These are phyloP conservation scores for Salix caprea DNA, from an alignment of 345 rosid species.

Conservation along the genomic window DNA sequence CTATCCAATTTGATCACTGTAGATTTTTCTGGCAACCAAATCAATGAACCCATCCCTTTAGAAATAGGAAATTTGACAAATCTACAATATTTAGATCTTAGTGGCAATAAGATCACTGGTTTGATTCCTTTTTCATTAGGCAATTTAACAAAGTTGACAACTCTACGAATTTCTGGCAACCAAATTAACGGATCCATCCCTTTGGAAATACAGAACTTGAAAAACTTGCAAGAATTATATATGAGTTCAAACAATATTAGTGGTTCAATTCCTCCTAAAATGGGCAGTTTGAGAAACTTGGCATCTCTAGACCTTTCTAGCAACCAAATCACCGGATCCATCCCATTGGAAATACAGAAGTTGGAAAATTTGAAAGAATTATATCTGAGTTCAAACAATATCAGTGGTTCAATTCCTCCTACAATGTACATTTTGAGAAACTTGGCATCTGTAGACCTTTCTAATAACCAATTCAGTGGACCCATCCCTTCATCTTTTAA, in stretches of 20 bases:
- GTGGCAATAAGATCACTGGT: too few species aligned
- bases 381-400: not conserved
- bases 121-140: too few species aligned
- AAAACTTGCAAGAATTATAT: not conserved
- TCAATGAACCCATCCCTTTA: not conserved
- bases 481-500: not conserved
- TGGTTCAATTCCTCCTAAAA: not conserved
- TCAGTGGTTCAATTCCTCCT: not conserved
- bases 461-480: not conserved
- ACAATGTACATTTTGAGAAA: not conserved
- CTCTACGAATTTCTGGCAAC: not conserved
- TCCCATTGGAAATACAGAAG: not conserved
- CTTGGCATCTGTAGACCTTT: rapidly evolving
- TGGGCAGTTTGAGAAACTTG: not conserved
- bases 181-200: not conserved
- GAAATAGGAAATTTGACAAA: too few species aligned
- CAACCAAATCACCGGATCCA: too few species aligned
- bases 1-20: not conserved
- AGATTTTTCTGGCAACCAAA: not conserved
- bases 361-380: not conserved
- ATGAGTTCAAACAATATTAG: not conserved
- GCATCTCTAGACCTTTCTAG: rapidly evolving
- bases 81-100: too few species aligned
- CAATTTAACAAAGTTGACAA: too few species aligned
- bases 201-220: not conserved